Conservation (phyloP, 108 stramenopile genomes). For the Parietichytrium sp. region DNA sequence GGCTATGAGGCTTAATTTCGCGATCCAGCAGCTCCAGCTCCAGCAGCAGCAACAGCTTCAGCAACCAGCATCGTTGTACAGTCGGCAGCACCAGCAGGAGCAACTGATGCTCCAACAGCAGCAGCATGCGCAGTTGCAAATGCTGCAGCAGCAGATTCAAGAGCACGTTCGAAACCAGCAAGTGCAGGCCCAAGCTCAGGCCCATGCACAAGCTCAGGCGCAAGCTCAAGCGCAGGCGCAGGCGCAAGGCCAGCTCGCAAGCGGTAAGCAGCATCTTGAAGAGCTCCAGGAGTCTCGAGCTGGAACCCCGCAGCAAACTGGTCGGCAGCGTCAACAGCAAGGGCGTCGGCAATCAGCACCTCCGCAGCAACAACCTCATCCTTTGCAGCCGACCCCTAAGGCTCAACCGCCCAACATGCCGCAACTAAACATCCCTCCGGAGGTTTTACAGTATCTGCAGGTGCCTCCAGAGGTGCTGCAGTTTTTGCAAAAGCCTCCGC, state of each 20-base stretch:
- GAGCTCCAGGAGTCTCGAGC: too few relatives aligned
- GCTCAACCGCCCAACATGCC: not conserved
- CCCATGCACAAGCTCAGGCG: too few relatives aligned
- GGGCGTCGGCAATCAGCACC: too few relatives aligned
- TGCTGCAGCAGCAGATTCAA: not conserved
- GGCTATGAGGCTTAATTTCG: too few relatives aligned
- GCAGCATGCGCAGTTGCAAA: not conserved
- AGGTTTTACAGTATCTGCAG: not conserved
- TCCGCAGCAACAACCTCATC: not conserved
- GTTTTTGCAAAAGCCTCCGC: not conserved
- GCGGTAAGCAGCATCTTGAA: too few relatives aligned
- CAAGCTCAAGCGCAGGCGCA: too few relatives aligned
- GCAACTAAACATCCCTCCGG: not conserved
- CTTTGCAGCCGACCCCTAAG: not conserved
- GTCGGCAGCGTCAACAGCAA: too few relatives aligned
- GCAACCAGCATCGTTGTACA: not conserved
- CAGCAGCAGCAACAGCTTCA: constrained; percentile 3
- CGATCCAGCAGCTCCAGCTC: not conserved
- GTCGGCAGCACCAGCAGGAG: not conserved
- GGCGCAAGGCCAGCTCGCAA: too few relatives aligned
- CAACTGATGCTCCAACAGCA: not conserved
- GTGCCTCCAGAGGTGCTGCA: not conserved
- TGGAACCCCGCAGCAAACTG: too few relatives aligned
- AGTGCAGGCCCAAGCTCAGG: not conserved
- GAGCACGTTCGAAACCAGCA: not conserved